Percentiles rank a stretch among this genome's conserved stretches.
Evolutionary conservation across 2,329 filamentous ascomycete species (phyloP).

Genomic region (Beauveria sp.): DNA sequence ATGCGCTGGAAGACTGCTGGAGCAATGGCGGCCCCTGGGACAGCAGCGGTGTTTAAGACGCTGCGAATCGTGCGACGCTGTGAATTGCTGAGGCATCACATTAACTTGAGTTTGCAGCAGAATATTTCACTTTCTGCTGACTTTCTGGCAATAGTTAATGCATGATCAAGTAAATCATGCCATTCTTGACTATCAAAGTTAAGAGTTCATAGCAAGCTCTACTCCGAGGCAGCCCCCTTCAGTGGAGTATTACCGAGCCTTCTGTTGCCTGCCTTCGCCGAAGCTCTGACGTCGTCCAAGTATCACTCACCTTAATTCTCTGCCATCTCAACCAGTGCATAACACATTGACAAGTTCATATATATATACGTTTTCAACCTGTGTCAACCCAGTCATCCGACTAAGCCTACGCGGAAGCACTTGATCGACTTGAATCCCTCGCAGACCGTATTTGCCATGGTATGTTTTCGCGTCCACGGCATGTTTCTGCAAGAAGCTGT

Average conservation of each 20-base stretch:
- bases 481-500: neutral
- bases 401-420: too few species aligned
- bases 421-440: neutral
- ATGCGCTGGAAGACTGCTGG: constrained; percentile 4
- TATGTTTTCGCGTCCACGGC: neutral
- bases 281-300: neutral
- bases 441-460: neutral
- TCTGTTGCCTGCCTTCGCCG: neutral
- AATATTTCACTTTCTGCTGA: neutral
- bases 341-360: neutral
- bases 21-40: neutral
- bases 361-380: too few species aligned
- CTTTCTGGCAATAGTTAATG: neutral
- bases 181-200: neutral
- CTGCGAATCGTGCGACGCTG: neutral
- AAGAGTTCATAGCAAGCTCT: neutral
- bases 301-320: neutral
- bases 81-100: neutral
- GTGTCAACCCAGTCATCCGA: too few species aligned
- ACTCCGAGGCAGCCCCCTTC: neutral
- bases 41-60: neutral
- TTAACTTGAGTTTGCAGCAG: neutral
- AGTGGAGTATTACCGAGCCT: neutral
- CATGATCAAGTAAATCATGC: neutral
- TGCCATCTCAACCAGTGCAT: neutral